Percentiles rank a stretch among this genome's conserved stretches.
Evolutionary conservation across 116 monocot genomes (phyloP).

Genomic region (Zostera marina): DNA sequence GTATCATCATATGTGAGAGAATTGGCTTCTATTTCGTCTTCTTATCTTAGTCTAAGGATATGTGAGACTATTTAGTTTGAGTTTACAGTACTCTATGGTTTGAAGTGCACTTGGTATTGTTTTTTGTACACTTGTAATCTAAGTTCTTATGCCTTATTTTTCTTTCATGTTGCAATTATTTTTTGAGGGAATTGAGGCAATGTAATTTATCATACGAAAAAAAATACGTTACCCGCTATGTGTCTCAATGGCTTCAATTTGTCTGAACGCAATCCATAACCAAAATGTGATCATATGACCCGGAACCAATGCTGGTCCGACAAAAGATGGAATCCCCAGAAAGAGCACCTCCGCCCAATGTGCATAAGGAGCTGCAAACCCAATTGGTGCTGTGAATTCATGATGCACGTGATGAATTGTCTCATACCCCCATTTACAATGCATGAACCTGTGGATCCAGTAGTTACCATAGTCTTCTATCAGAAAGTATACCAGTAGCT

Average conservation of each 20-base stretch:
- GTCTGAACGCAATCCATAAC: constrained; percentile 52
- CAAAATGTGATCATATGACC: constrained; percentile 63
- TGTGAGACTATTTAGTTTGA: too few species aligned
- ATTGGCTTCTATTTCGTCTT: too few species aligned
- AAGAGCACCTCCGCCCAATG: constrained; percentile 56
- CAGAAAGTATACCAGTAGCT: constrained; percentile 73
- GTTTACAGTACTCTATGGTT: too few species aligned
- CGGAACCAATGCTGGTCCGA: constrained; percentile 44
- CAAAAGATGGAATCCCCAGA: constrained; percentile 53
- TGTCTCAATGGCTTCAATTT: constrained; percentile 59
- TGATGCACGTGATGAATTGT: constrained; percentile 27
- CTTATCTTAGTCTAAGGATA: too few species aligned
- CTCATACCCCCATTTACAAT: constrained; percentile 53
- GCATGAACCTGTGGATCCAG: constrained; percentile 57
- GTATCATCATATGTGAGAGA: too few species aligned
- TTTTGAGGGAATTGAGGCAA: too few species aligned
- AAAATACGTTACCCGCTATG: constrained; percentile 35
- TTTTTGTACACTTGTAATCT: too few species aligned
- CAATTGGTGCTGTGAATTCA: constrained; percentile 25
- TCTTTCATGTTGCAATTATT: too few species aligned
- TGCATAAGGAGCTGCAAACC: constrained; percentile 63
- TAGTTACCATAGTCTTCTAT: constrained; percentile 93
- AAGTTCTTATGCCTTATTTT: too few species aligned
- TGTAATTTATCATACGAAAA: too few species aligned
- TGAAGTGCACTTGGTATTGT: too few species aligned